Evolutionary conservation across 495 filamentous ascomycete genomes (phyloP).

Genomic region (Trichocladium uniseriatum): DNA sequence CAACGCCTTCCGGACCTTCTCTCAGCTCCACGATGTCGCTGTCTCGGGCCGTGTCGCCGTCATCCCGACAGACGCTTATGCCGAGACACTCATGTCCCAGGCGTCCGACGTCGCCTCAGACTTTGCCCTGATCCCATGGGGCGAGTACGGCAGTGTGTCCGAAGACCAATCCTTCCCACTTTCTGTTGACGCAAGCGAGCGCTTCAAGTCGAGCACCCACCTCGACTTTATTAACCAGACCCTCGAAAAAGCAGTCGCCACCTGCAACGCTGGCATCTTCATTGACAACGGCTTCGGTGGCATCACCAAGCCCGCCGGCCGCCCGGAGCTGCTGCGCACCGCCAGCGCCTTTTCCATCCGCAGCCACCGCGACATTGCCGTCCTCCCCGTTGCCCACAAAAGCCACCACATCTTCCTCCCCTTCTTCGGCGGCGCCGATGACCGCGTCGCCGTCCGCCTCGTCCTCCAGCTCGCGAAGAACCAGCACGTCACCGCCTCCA

Average conservation of each 20-base stretch:
- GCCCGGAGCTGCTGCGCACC: conserved; percentile 35
- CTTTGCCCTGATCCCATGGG: conserved; percentile 85
- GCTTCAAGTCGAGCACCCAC: conserved; percentile 45
- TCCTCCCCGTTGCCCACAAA: conserved; percentile 47
- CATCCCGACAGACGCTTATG: conserved; percentile 66
- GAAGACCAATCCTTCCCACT: conserved; percentile 45
- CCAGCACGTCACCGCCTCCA: conserved; percentile 62
- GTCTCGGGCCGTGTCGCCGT: conserved; percentile 73
- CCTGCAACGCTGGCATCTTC: conserved; percentile 69
- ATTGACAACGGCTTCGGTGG: conserved; percentile 66
- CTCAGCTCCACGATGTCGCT: conserved; percentile 73
- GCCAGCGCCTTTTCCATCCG: conserved; percentile 51
- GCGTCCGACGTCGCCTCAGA: conserved; percentile 63
- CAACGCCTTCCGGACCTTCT: conserved; percentile 85
- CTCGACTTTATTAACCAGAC: conserved; percentile 57
- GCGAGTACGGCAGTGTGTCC: conserved; percentile 63
- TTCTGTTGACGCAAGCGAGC: conserved; percentile 32
- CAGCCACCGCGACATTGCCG: conserved; percentile 37
- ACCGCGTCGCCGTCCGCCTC: conserved; percentile 69
- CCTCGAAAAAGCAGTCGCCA: conserved; percentile 42
- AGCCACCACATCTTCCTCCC: conserved; percentile 82
- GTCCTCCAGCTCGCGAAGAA: conserved; percentile 74
- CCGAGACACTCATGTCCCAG: conserved; percentile 60
- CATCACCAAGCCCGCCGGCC: conserved; percentile 26
- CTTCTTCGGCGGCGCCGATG: conserved; percentile 79